Percentiles rank a stretch among this genome's conserved stretches.
Conservation (phyloP, 2,329 filamentous ascomycete genomes). For the Exophiala oligosperma region DNA sequence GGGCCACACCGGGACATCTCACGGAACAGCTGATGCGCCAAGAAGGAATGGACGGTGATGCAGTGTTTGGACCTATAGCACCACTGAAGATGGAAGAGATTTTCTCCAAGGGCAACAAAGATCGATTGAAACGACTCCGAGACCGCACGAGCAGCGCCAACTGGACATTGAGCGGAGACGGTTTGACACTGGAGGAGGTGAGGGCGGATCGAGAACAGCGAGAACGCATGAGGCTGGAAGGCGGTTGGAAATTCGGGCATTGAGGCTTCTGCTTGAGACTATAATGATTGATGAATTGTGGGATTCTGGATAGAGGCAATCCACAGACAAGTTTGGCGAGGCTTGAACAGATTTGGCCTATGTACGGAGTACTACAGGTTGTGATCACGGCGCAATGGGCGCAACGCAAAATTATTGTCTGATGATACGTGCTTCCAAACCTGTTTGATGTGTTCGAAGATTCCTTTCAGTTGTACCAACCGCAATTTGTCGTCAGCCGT, state of each 20-base stretch:
- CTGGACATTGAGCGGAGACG: constrained; percentile 76
- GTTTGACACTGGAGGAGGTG: constrained; percentile 84
- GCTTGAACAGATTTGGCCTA: too few species aligned
- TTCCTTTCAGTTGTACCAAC: too few species aligned
- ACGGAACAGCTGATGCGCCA: constrained; percentile 74
- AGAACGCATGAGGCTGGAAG: constrained; percentile 76
- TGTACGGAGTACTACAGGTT: too few species aligned
- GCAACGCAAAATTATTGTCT: too few species aligned
- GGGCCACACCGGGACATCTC: constrained; percentile 87
- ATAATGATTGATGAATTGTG: background rate
- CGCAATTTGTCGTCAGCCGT: too few species aligned
- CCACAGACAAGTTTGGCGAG: too few species aligned
- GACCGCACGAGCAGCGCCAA: constrained; percentile 91
- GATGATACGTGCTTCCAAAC: too few species aligned
- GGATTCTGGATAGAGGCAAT: background rate
- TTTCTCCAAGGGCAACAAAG: constrained; percentile 79
- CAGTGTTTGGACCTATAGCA: constrained; percentile 84
- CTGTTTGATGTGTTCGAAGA: too few species aligned
- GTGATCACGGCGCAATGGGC: too few species aligned
- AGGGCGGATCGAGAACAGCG: constrained; percentile 74
- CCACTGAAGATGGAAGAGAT: constrained; percentile 95
- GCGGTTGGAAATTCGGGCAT: constrained; percentile 73
- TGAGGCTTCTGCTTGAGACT: background rate
- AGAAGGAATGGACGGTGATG: constrained; percentile 78
- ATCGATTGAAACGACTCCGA: constrained; percentile 82